Conservation (phyloP, 2,329 filamentous ascomycete species). For the Cladobotryum protrusum region DNA sequence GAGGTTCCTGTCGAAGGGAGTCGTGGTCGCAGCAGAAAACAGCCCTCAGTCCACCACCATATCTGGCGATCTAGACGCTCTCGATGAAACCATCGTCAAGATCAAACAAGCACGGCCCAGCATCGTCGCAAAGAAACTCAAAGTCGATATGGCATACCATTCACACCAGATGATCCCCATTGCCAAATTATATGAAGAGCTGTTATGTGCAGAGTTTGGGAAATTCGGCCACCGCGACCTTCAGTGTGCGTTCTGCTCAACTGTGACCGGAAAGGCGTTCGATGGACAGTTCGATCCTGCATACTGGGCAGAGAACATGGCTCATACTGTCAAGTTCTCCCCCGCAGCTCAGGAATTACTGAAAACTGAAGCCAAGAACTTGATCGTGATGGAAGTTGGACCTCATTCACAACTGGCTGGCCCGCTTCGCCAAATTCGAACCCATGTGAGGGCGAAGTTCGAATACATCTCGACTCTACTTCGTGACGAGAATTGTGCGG, state of each 20-base stretch:
- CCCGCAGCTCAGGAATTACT: constrained; percentile 10
- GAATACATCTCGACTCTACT: constrained; percentile 10
- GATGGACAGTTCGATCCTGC: constrained; percentile 7
- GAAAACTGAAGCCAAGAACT: not conserved
- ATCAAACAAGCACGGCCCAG: not conserved
- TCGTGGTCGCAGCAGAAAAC: too few relatives aligned
- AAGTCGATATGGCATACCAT: constrained; percentile 37
- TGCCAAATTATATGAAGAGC: constrained; percentile 1
- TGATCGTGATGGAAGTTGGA: constrained; percentile 18
- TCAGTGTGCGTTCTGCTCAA: constrained; percentile 18
- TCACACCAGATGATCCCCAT: constrained; percentile 20
- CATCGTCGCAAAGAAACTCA: not conserved
- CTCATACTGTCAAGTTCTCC: constrained; percentile 22
- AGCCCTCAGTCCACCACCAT: too few relatives aligned
- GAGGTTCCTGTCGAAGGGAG: too few relatives aligned
- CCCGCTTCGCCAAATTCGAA: constrained; percentile 11
- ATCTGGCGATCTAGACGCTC: not conserved
- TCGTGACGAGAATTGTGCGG: constrained; percentile 2
- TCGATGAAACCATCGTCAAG: too few relatives aligned
- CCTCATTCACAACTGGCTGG: constrained; percentile 15
- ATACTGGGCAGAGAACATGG: constrained; percentile 27
- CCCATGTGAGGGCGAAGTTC: constrained; percentile 14
- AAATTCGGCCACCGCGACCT: not conserved
- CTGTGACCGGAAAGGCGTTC: constrained; percentile 25
- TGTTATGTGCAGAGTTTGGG: not conserved